These are phyloP conservation scores for Andrographis paniculata DNA, from an alignment of 305 asterid species.

Conservation along the genomic window DNA sequence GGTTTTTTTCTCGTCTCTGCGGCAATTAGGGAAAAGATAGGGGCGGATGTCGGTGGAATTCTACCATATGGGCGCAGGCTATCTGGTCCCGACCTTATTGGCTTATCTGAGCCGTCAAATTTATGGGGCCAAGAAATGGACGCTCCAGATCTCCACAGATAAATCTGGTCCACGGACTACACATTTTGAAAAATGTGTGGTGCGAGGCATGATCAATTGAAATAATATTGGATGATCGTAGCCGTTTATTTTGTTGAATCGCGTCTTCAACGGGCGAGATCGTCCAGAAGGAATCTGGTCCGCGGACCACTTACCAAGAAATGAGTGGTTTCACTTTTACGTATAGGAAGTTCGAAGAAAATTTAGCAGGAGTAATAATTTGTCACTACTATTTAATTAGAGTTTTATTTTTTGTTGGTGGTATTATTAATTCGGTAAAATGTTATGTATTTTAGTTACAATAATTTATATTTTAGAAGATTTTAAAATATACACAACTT, in stretches of 20 bases:
- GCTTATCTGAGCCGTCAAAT: not conserved
- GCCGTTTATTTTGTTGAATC: not conserved
- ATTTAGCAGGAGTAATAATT: too few relatives aligned
- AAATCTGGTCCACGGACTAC: not conserved
- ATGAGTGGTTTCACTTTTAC: not conserved
- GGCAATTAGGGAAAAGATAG: constrained; percentile 1
- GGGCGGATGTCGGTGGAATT: not conserved
- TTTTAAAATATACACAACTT: too few relatives aligned
- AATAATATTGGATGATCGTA: not conserved
- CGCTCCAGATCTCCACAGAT: not conserved
- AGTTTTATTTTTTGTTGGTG: too few relatives aligned
- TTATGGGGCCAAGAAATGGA: not conserved
- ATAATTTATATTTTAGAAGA: too few relatives aligned
- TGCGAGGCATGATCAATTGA: not conserved
- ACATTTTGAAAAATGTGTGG: not conserved
- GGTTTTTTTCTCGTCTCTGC: not conserved
- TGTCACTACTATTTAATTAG: too few relatives aligned
- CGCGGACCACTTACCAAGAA: not conserved
- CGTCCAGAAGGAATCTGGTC: not conserved
- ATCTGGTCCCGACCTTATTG: not conserved
- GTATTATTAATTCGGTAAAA: too few relatives aligned
- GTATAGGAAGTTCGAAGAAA: not conserved
- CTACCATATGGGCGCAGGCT: too few relatives aligned
- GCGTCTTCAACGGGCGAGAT: not conserved
- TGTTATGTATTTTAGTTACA: too few relatives aligned